These are phyloP conservation scores for Dactylellina drechsleri DNA, from an alignment of 2,329 filamentous ascomycete genomes.

Conservation along the genomic window DNA sequence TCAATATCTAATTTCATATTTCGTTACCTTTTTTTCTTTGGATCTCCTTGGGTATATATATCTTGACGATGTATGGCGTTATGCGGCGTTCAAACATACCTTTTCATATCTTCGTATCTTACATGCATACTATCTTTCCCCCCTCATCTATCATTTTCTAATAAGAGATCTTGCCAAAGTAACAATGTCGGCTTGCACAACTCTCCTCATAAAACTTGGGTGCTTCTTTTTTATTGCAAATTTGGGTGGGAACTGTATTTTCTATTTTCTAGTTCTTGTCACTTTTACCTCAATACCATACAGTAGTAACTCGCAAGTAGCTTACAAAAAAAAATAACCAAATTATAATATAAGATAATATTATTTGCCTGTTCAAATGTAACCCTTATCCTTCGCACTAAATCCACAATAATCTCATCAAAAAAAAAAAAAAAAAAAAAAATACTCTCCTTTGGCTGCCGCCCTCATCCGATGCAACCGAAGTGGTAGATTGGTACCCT, in stretches of 20 bases:
- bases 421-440: no score
- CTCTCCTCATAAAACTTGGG: slow-evolving; percentile 47
- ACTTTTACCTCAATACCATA: slow-evolving; percentile 5
- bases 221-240: slow-evolving; percentile 15
- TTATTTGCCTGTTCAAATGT: slow-evolving; percentile 4
- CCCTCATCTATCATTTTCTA: slow-evolving; percentile 43
- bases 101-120: slow-evolving; percentile 9
- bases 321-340: background rate
- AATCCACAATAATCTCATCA: no score
- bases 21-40: slow-evolving; percentile 27
- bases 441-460: background rate
- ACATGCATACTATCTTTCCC: slow-evolving; percentile 8
- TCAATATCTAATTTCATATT: slow-evolving; percentile 13
- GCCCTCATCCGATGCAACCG: background rate
- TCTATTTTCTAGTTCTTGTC: slow-evolving; percentile 5
- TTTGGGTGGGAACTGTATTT: slow-evolving; percentile 28
- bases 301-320: slow-evolving; percentile 37
- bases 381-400: no score
- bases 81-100: slow-evolving; percentile 26
- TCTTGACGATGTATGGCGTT: slow-evolving; percentile 55
- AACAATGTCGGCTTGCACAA: slow-evolving; percentile 38
- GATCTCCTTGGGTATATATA: slow-evolving; percentile 41
- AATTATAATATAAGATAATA: slow-evolving; percentile 45
- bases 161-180: slow-evolving; percentile 38
- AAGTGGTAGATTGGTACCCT: no score